These are phyloP conservation scores for Rhododendron simsii DNA, from an alignment of 148 eudicot genomes.

Conservation along the genomic window DNA sequence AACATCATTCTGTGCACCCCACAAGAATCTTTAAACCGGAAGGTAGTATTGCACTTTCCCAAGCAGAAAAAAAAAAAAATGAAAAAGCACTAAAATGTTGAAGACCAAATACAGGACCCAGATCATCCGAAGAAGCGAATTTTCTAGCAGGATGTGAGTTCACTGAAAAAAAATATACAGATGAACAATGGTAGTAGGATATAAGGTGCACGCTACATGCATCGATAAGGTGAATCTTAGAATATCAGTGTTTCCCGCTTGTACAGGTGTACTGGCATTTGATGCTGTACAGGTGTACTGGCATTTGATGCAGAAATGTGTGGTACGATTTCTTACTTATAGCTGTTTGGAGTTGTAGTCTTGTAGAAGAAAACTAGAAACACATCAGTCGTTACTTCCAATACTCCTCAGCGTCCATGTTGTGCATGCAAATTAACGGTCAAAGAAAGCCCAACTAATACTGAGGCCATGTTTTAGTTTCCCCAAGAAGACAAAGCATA, in stretches of 20 bases:
- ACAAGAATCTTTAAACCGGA: not conserved
- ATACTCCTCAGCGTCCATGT: not conserved
- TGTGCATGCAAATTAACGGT: not conserved
- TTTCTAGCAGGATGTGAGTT: not conserved
- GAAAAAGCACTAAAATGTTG: not conserved
- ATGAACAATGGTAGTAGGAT: not conserved
- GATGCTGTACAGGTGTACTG: not conserved
- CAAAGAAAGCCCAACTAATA: not conserved
- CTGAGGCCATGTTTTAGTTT: not conserved
- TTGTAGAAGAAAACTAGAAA: not conserved
- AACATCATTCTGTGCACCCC: not conserved
- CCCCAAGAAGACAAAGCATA: not conserved
- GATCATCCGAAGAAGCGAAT: not conserved
- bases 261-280: no score
- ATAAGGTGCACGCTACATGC: not conserved
- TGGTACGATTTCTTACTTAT: not conserved
- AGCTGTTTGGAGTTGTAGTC: not conserved
- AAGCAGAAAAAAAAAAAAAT: not conserved
- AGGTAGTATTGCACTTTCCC: not conserved
- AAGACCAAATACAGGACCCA: not conserved
- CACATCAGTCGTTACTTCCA: not conserved
- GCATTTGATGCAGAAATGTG: not conserved
- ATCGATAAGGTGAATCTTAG: not conserved
- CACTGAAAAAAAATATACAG: not conserved
- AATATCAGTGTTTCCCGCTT: not conserved